Conservation (phyloP, 2,329 filamentous ascomycete species). For the Daldinia eschscholtzii region DNA sequence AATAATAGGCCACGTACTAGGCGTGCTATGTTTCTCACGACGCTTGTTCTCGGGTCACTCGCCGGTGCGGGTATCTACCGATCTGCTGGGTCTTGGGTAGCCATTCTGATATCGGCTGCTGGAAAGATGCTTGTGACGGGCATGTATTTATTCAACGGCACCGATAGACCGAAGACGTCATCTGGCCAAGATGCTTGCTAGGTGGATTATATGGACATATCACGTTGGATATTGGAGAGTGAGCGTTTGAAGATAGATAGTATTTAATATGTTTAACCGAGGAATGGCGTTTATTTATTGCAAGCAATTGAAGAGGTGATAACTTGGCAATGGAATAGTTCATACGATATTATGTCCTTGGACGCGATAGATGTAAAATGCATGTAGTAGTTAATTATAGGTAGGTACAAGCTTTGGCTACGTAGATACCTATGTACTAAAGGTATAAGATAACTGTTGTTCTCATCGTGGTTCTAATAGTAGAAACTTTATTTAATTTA, state of each 20-base stretch:
- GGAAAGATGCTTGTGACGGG: constrained; percentile 61
- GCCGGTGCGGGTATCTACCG: constrained; percentile 65
- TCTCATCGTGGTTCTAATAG: no score
- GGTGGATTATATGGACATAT: background rate
- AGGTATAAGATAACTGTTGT: no score
- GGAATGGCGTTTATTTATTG: no score
- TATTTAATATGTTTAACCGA: background rate
- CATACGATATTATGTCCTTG: background rate
- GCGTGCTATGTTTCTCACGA: constrained; percentile 62
- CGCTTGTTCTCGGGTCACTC: constrained; percentile 63
- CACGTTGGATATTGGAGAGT: constrained; percentile 1
- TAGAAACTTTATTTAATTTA: no score
- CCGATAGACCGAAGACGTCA: constrained; percentile 51
- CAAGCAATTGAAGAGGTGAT: background rate
- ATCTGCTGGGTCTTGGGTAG: constrained; percentile 57
- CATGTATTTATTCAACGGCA: constrained; percentile 59
- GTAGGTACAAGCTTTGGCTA: no score
- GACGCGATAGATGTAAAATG: background rate
- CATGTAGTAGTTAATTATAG: background rate
- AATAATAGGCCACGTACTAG: constrained; percentile 65
- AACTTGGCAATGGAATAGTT: background rate
- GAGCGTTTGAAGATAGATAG: background rate
- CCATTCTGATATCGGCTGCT: constrained; percentile 59
- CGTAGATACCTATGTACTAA: no score
- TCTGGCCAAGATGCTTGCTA: constrained; percentile 40